Evolutionary conservation across 2,329 filamentous ascomycete species (phyloP), one percentile per base, ranked within the genome.

Genomic region (Ophiostoma triangulosporum): DNA sequence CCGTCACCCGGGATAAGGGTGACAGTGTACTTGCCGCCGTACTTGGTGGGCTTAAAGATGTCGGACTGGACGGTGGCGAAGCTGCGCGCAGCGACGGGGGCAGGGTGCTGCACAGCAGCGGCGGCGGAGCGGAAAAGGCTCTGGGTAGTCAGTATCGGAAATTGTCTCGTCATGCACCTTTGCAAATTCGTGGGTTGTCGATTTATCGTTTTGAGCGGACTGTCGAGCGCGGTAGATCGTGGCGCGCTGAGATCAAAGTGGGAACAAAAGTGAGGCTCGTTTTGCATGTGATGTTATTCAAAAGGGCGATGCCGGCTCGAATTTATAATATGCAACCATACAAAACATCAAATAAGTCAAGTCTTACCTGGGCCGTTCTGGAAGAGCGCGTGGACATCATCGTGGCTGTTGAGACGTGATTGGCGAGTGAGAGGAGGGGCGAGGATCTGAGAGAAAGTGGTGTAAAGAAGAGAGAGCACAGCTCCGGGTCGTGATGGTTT

Each of bases 31-130:
- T 97, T 98, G 75, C 91, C 88, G 70, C 93, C 93, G 71, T 90
- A 97, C 80, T 97, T 93, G 75, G 91, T 89, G 64, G 90, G 90
- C 81, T 96, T 95, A 81, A 97, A 96, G 73, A 97, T 91, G 73
- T 97, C 93, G 69, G 86, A 86, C 72, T 89, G 82, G 64, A 95
- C 77, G 60, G 88, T 95, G 64, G 88, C 88, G 69, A 89, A 83
- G 64, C 73, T 72, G 67, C 77, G 76, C 56, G 72, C 68, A 60
- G 67, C 65, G 59, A 55, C 32, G 24, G 54, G 33, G 9, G 54
- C 14, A 14, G 53, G 40, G 40, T 70, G 69, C 61, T 71, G 70
- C 62, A 68, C 72, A 60, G 69, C 54, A 12, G 54, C 46, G 63
- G 68, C 64, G 60, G 73, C 72, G 59, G 72, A 69, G 60, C 66